Evolutionary conservation across 75 land plant species (phyloP), one percentile per base, ranked within the genome.

Genomic region (Pinus tabuliformis): DNA sequence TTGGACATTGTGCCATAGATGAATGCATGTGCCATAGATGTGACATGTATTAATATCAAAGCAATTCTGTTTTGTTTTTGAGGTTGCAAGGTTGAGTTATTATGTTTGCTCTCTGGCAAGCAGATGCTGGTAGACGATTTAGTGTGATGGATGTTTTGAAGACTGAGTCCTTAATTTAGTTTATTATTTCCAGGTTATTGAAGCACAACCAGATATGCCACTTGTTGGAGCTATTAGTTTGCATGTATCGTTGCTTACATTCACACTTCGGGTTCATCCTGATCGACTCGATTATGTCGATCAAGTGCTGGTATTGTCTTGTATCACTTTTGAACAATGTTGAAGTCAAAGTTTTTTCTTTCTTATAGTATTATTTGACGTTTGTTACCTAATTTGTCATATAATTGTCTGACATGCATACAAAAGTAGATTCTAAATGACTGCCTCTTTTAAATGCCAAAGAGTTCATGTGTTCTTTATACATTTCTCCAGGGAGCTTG

Each of bases 201-300:
- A 97, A 73, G 91, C 95, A 59, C 99, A 97, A 71, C 88, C 79
- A 73, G 98, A 95, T 26, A 97, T 97, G 98, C 95, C 99, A 17
- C 76, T 87, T 77, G 83, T 90, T 76, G 95, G 98, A 63, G 95
- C 87, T 57, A 85, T 97, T 56, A 86, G 95, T 71, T 86, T 97
- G 58, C 90, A 92, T 83, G 91, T 91, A 17, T 87, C 99, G 22
- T 89, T 97, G 61, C 89, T 97, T 39, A 97, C 91, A 33, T 97
- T 97, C 79, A 92, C 93, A 28, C 87, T 97, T 21, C 95, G 88
- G 72, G 95, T 97, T 11, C 99, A 97, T 70, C 92, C 92, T 68
- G 99, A 97, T 85, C 98, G 99, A 4, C 90, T 97, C 78, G 99
- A 97, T 75, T 94, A 97, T 86, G 95, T 92, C n/a, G 98, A 97